Conservation (phyloP, 2,329 filamentous ascomycete species). For the Monosporascus sp. region DNA sequence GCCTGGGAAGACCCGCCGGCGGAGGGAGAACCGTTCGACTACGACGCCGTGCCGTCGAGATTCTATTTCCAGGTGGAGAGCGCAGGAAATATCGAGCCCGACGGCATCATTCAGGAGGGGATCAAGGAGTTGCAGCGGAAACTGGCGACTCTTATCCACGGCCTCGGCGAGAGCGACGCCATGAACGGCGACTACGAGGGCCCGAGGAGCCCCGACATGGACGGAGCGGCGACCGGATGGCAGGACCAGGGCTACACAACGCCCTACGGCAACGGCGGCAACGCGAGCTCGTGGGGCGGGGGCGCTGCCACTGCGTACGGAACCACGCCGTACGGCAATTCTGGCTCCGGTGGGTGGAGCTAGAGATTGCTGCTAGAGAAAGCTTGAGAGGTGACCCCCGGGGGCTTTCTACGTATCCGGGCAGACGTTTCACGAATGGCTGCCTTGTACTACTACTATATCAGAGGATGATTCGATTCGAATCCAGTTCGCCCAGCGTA, state of each 20-base stretch:
- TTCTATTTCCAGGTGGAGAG: slow-evolving; percentile 97
- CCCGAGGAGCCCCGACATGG: slow-evolving; percentile 62
- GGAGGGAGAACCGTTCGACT: slow-evolving; percentile 86
- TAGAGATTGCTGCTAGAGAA: slow-evolving; percentile 11
- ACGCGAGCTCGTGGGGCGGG: slow-evolving; percentile 62
- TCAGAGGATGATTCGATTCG: neutral
- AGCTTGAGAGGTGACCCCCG: neutral
- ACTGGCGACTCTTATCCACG: slow-evolving; percentile 72
- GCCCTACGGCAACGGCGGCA: slow-evolving; percentile 56
- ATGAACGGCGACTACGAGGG: slow-evolving; percentile 59
- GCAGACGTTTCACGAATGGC: neutral
- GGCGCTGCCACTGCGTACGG: slow-evolving; percentile 35
- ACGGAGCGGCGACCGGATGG: slow-evolving; percentile 47
- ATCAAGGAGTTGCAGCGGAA: slow-evolving; percentile 89
- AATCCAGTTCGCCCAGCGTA: neutral
- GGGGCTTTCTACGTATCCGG: too few relatives aligned
- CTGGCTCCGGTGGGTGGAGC: slow-evolving; percentile 48
- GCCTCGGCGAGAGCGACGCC: slow-evolving; percentile 49
- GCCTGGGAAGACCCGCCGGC: slow-evolving; percentile 74
- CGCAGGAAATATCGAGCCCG: slow-evolving; percentile 81
- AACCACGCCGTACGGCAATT: slow-evolving; percentile 45
- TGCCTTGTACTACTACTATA: neutral
- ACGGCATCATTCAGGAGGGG: slow-evolving; percentile 81
- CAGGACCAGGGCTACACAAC: slow-evolving; percentile 65
- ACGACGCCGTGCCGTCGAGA: slow-evolving; percentile 73